phyloP scores from a whole-genome alignment of 192 early-diverging fungal species.

The Backusella luteola region DNA sequence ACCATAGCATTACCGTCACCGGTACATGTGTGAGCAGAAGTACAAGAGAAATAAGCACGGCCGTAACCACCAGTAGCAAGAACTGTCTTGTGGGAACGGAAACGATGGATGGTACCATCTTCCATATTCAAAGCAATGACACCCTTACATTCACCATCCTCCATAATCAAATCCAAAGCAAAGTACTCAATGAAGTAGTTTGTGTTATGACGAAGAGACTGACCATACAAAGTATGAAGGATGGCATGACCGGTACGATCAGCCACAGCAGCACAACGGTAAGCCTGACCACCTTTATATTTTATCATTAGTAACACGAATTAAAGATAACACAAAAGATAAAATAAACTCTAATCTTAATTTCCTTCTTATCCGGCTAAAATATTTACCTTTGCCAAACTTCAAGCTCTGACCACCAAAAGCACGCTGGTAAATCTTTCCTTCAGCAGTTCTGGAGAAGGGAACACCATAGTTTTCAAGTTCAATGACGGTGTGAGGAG shows the following conservation, averaged over 20 bases:
- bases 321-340: background rate
- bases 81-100: constrained; percentile 97
- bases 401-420: constrained; percentile 97
- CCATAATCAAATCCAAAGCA: constrained; percentile 98
- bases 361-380: background rate
- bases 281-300: constrained; percentile 83
- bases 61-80: constrained; percentile 99
- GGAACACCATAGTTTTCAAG: constrained; percentile 98
- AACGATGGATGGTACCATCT: constrained; percentile 97
- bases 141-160: constrained; percentile 95
- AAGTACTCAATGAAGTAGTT: constrained; percentile 99
- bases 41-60: constrained; percentile 97
- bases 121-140: constrained; percentile 97
- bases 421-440: constrained; percentile 99
- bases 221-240: constrained; percentile 97
- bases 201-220: constrained; percentile 93
- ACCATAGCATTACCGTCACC: constrained; percentile 99
- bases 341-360: background rate
- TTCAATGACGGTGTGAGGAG: constrained; percentile 92
- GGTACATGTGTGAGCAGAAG: constrained; percentile 97
- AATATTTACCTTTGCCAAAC: constrained; percentile 75
- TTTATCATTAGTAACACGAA: background rate
- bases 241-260: constrained; percentile 98
- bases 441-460: constrained; percentile 96
- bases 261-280: constrained; percentile 96